Conservation (phyloP, 2,329 filamentous ascomycete species). For the Nemania serpens region DNA sequence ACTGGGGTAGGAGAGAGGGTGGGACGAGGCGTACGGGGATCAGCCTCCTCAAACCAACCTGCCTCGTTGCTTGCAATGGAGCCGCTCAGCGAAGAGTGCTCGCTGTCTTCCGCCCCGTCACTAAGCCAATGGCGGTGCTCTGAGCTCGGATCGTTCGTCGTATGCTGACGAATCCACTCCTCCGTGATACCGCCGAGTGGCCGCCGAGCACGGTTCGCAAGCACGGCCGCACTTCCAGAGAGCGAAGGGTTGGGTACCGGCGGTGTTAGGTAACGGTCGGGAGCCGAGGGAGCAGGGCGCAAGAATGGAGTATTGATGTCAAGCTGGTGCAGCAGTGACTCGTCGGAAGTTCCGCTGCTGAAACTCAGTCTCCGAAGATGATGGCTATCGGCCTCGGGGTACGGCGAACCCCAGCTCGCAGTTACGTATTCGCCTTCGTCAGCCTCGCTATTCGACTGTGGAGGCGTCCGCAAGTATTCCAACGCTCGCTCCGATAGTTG, state of each 20-base stretch:
- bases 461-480: conserved; percentile 58
- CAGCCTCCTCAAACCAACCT: conserved; percentile 55
- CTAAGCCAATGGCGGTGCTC: conserved; percentile 84
- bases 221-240: conserved; percentile 60
- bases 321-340: conserved; percentile 64
- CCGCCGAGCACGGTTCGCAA: conserved; percentile 66
- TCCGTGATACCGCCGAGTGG: conserved; percentile 70
- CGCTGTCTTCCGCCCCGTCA: conserved; percentile 74
- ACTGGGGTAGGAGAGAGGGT: conserved; percentile 40
- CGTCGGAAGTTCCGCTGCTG: conserved; percentile 64
- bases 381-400: conserved; percentile 66
- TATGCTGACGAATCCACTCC: conserved; percentile 85
- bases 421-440: conserved; percentile 61
- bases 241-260: conserved; percentile 43
- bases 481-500: conserved; percentile 60
- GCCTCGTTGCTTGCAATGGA: conserved; percentile 57
- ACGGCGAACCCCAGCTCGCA: conserved; percentile 91
- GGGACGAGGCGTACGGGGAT: conserved; percentile 55
- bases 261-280: conserved; percentile 42
- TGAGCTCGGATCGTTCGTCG: conserved; percentile 69
- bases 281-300: conserved; percentile 56
- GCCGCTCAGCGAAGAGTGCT: conserved; percentile 75
- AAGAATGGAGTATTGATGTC: conserved; percentile 67
- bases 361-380: conserved; percentile 57
- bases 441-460: conserved; percentile 39